phyloP scores from a whole-genome alignment of 768 basidiomycete genomes.

The Leucogyrophana mollusca region DNA sequence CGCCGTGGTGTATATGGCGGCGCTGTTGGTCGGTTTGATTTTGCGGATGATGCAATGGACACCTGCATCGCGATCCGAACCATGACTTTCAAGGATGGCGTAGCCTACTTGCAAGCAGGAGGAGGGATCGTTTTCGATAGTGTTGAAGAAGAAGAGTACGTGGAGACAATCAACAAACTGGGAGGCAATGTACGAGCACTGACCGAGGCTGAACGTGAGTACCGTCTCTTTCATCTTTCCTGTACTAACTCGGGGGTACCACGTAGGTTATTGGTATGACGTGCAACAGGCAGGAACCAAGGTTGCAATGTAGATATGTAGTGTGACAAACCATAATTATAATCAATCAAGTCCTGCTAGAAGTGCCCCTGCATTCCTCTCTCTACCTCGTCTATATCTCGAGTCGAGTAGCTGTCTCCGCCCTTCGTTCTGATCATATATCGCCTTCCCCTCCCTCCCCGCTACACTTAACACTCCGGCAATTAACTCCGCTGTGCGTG shows the following conservation, averaged over 20 bases:
- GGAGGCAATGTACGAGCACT: conserved; percentile 83
- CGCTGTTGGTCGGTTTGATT: conserved; percentile 97
- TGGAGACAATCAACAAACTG: conserved; percentile 95
- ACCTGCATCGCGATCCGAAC: conserved; percentile 99
- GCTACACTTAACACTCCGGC: conserved; percentile 90
- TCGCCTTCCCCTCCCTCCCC: conserved; percentile 67
- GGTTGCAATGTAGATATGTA: conserved; percentile 19
- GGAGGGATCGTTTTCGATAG: conserved; percentile 98
- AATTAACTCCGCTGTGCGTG: conserved; percentile 87
- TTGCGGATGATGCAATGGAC: conserved; percentile 93
- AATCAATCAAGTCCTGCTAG: conserved; percentile 8
- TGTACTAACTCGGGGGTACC: conserved; percentile 20
- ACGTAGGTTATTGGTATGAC: conserved; percentile 67
- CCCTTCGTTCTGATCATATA: conserved; percentile 33
- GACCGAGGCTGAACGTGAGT: conserved; percentile 85
- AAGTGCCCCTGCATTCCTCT: conserved; percentile 2
- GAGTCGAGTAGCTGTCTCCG: conserved; percentile 10
- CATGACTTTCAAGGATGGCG: conserved; percentile 93
- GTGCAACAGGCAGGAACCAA: conserved; percentile 49
- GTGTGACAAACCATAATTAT: conserved; percentile 5
- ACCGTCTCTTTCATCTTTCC: neutral
- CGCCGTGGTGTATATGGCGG: conserved; percentile 94
- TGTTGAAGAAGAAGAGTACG: conserved; percentile 95
- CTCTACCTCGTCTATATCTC: conserved; percentile 3
- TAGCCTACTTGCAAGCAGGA: conserved; percentile 91